Base-by-base conservation (phyloP, 306 rosid species). In the Parietaria judaica region DNA sequence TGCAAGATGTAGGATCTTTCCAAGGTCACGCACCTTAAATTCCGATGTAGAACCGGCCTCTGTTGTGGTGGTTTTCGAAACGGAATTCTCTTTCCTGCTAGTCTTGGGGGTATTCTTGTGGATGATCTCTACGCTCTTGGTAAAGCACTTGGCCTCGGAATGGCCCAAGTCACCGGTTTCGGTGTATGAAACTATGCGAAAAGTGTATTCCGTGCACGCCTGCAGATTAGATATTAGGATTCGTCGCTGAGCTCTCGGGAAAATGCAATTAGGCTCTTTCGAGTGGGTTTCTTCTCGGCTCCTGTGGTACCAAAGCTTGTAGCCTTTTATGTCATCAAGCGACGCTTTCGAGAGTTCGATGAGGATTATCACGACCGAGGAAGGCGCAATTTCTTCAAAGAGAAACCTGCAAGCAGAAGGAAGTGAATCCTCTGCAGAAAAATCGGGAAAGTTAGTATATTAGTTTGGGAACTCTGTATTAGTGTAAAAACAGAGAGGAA, bases 361-460 rank as follows among this genome's bases (percentile, higher is more conserved):
- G 71, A 94, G 76, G 68, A 94, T 79, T 51, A 94, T 88, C 69
- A 84, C 85, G 63, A 94, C 94, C 3, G 95, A 84, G 51, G 90
- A 79, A 60, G 90, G 73, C 57, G 89, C 66, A 56, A 84, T 80
- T 80, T 86, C 95, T 81, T 94, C 97, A 70, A 88, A 94, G 71
- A 94, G 70, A 80, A 86, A 89, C 83, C 88, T 94, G 94, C 99
- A 94, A 57, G 99, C 99, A 54, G 99, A 89, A 53, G 99, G 99
- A 73, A 94, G 95, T 7, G 99, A 94, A 66, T 83, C 99, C 79
- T 88, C 99, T 94, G 95, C 58, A 55, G 31, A 64, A 51, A 16
- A 52, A 59, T 48, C 51, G 58, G 70, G 60, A 58, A 62, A 66
- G 65, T 72, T 54, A 60, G 61, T 68, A 66, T 23, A 76, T 47